Conservation (phyloP, 2,329 filamentous ascomycete species). For the Fusarium paranaense region DNA sequence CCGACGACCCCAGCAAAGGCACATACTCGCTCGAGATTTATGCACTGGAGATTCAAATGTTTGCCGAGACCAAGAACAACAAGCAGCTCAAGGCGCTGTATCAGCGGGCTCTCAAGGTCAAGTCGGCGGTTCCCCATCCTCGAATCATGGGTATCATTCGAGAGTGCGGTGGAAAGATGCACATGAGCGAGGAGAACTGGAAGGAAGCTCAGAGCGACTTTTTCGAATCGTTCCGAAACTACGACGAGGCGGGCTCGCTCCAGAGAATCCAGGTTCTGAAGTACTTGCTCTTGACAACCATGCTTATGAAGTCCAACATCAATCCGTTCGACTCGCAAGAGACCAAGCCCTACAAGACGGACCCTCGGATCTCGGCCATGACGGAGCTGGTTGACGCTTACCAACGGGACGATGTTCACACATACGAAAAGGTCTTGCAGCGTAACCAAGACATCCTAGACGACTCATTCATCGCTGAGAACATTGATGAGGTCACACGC, state of each 20-base stretch:
- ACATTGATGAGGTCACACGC: constrained; percentile 98
- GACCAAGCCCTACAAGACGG: constrained; percentile 97
- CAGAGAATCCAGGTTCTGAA: constrained; percentile 98
- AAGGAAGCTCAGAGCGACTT: constrained; percentile 97
- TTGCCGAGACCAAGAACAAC: constrained; percentile 95
- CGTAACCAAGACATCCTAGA: constrained; percentile 89
- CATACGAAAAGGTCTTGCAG: constrained; percentile 88
- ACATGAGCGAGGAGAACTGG: constrained; percentile 99
- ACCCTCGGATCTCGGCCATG: constrained; percentile 96
- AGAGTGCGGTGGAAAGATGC: constrained; percentile 99
- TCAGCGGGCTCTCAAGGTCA: constrained; percentile 88
- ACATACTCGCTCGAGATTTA: constrained; percentile 97
- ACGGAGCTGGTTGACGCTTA: constrained; percentile 97
- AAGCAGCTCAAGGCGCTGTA: constrained; percentile 95
- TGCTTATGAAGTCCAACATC: constrained; percentile 98
- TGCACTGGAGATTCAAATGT: constrained; percentile 98
- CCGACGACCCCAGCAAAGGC: constrained; percentile 92
- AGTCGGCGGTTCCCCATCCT: constrained; percentile 96
- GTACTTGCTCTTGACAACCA: constrained; percentile 94
- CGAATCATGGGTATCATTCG: constrained; percentile 99
- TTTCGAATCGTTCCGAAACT: constrained; percentile 98
- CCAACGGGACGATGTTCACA: constrained; percentile 92
- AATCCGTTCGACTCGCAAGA: constrained; percentile 99
- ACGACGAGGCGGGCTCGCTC: constrained; percentile 96
- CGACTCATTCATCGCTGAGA: constrained; percentile 97